phyloP scores from a whole-genome alignment of 1,284 basidiomycete genomes.

The Abortiporus biennis region DNA sequence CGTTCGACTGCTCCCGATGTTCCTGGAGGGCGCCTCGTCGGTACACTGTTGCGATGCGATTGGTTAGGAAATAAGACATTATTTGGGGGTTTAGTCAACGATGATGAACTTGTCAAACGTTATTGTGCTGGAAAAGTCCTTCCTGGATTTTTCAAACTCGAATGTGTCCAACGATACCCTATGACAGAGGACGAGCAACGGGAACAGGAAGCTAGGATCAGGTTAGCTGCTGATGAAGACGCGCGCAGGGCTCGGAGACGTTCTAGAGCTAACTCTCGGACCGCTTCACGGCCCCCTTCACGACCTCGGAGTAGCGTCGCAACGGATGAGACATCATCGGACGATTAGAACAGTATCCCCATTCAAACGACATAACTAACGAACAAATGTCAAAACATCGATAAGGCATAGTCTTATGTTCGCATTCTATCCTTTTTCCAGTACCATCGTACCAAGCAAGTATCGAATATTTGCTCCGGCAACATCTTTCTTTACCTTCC shows the following conservation, averaged over 20 bases:
- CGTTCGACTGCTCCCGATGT: slow-evolving; percentile 54
- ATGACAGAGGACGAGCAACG: slow-evolving; percentile 44
- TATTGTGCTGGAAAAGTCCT: slow-evolving; percentile 38
- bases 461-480: too few relatives aligned
- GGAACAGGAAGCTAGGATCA: slow-evolving; percentile 28
- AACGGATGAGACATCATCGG: background rate
- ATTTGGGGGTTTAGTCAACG: slow-evolving; percentile 53
- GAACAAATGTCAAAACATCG: too few relatives aligned
- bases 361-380: too few relatives aligned
- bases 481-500: too few relatives aligned
- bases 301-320: background rate
- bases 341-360: too few relatives aligned
- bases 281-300: slow-evolving; percentile 1
- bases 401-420: too few relatives aligned
- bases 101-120: slow-evolving; percentile 37
- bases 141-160: slow-evolving; percentile 56
- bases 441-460: too few relatives aligned
- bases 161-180: slow-evolving; percentile 41
- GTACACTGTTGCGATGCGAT: slow-evolving; percentile 56
- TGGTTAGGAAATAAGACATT: slow-evolving; percentile 50
- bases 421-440: too few relatives aligned
- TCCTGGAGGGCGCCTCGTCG: slow-evolving; percentile 59
- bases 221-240: slow-evolving; percentile 15
- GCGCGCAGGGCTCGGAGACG: background rate
- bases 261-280: background rate